phyloP scores from a whole-genome alignment of 2,329 filamentous ascomycete genomes.

The Paraphaeosphaeria sporulosa region DNA sequence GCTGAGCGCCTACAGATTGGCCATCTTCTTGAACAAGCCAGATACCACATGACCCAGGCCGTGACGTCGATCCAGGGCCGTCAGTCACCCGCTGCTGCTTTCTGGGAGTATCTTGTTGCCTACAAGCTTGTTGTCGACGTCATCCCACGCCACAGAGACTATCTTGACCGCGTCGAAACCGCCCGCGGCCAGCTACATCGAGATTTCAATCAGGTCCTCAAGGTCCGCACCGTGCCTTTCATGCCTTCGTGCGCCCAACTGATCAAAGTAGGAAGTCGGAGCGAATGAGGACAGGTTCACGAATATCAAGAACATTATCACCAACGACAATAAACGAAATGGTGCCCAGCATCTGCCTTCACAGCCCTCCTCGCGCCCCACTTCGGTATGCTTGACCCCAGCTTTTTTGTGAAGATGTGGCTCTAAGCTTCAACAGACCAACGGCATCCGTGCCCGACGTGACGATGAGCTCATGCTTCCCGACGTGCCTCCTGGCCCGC shows the following conservation, averaged over 20 bases:
- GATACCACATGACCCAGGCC: conserved; percentile 57
- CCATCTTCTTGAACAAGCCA: conserved; percentile 52
- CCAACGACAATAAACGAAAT: conserved; percentile 62
- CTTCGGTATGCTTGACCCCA: conserved; percentile 8
- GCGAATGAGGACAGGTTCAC: conserved; percentile 53
- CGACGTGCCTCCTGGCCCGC: conserved; percentile 33
- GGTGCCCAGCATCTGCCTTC: conserved; percentile 55
- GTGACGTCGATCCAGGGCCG: conserved; percentile 56
- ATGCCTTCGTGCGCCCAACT: conserved; percentile 12
- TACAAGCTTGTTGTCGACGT: conserved; percentile 79
- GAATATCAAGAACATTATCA: conserved; percentile 59
- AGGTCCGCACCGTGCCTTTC: conserved; percentile 22
- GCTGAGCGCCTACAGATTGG: conserved; percentile 45
- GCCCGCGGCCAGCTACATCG: conserved; percentile 60
- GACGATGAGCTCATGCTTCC: conserved; percentile 48
- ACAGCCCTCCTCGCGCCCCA: conserved; percentile 18
- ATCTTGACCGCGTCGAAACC: conserved; percentile 65
- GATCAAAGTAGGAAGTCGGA: conserved; percentile 37
- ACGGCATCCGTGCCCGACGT: conserved; percentile 20
- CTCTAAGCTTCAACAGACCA: conserved; percentile 24
- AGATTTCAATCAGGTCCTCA: conserved; percentile 55
- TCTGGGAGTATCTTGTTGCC: conserved; percentile 84
- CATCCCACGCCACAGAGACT: conserved; percentile 80
- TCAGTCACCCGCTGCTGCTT: conserved; percentile 73
- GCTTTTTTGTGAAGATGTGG: not conserved